These are phyloP conservation scores for Populus pruinosa DNA, from an alignment of 345 rosid species.

Conservation along the genomic window DNA sequence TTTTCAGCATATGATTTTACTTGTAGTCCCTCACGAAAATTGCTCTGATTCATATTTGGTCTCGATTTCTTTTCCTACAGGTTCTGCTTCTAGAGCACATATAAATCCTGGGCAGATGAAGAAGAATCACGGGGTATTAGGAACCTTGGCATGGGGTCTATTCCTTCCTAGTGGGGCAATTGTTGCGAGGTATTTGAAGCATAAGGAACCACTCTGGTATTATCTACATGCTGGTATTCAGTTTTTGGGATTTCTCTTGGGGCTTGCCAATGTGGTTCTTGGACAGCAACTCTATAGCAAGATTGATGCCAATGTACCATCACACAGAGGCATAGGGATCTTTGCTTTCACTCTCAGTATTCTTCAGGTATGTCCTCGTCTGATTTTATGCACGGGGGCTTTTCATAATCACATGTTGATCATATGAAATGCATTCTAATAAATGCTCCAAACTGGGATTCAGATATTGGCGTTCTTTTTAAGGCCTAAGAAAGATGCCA, in stretches of 20 bases:
- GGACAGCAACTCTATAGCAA: constrained; percentile 61
- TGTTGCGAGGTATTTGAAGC: constrained; percentile 70
- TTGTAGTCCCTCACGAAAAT: neutral
- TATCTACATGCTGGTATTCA: constrained; percentile 68
- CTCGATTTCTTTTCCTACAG: constrained; percentile 23
- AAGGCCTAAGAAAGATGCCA: constrained; percentile 66
- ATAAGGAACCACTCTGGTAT: constrained; percentile 85
- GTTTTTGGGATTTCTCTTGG: constrained; percentile 63
- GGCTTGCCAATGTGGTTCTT: constrained; percentile 55
- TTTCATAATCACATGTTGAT: neutral
- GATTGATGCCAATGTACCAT: constrained; percentile 45
- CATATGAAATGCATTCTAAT: neutral
- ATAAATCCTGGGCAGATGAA: constrained; percentile 39
- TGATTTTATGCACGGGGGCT: neutral
- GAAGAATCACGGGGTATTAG: constrained; percentile 73
- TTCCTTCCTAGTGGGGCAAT: constrained; percentile 78
- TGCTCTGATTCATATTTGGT: neutral
- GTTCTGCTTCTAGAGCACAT: constrained; percentile 33
- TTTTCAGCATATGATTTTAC: neutral
- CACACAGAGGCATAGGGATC: constrained; percentile 86
- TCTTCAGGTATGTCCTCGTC: constrained; percentile 58
- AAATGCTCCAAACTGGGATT: neutral
- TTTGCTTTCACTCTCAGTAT: constrained; percentile 58
- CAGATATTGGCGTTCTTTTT: constrained; percentile 80
- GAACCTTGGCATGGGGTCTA: constrained; percentile 70